These are phyloP conservation scores for Corchorus olitorius DNA, from an alignment of 345 rosid genomes.

Conservation along the genomic window DNA sequence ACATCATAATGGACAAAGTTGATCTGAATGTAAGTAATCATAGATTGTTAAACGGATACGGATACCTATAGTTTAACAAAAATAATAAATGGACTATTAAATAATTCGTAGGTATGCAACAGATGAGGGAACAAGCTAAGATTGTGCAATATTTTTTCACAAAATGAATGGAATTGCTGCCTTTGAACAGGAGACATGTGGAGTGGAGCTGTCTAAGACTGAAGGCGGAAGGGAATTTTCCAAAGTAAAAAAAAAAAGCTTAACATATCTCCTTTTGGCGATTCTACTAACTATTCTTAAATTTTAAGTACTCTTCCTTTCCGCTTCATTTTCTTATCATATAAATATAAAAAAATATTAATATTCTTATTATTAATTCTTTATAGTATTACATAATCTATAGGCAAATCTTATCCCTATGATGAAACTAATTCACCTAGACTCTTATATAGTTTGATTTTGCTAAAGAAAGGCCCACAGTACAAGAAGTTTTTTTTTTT, in stretches of 20 bases:
- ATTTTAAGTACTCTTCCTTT: neutral
- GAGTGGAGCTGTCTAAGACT: constrained; percentile 4
- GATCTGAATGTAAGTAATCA: too few species aligned
- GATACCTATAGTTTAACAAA: too few species aligned
- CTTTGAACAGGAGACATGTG: neutral
- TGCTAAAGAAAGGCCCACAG: neutral
- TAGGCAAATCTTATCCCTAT: neutral
- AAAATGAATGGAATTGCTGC: neutral
- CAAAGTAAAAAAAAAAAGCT: too few species aligned
- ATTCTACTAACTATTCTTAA: neutral
- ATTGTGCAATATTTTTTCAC: neutral
- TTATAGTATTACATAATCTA: neutral
- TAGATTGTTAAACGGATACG: too few species aligned
- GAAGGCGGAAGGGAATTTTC: neutral
- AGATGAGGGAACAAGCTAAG: neutral
- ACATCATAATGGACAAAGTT: too few species aligned
- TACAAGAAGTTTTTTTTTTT: too few species aligned
- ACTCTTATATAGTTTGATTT: neutral
- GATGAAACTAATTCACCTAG: neutral
- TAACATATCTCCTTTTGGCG: neutral
- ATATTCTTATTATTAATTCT: too few species aligned
- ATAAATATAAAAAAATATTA: neutral
- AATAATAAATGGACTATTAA: too few species aligned
- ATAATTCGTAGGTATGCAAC: neutral
- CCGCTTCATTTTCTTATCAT: neutral